These are phyloP conservation scores for Solanum arcanum DNA, from an alignment of 257 asterid genomes.

Conservation along the genomic window DNA sequence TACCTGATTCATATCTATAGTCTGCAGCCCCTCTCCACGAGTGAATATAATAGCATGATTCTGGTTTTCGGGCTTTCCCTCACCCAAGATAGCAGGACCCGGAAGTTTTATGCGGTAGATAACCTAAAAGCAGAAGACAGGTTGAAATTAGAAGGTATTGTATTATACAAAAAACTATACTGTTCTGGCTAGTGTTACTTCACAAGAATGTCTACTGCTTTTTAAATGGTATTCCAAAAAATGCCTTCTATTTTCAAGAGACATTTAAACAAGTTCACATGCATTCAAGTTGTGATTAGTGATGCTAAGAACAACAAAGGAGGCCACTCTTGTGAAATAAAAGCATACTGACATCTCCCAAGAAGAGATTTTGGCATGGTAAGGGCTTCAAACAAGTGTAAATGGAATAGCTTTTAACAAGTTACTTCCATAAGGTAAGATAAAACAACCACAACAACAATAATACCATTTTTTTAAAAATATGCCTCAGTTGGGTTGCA, in stretches of 20 bases:
- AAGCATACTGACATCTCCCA: not conserved
- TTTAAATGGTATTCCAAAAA: not conserved
- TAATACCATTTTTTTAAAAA: not conserved
- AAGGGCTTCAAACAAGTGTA: not conserved
- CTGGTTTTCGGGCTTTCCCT: constrained; percentile 98
- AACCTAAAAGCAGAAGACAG: constrained; percentile 29
- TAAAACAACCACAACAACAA: not conserved
- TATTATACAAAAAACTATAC: not conserved
- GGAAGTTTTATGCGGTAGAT: constrained; percentile 95
- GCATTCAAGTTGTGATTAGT: not conserved
- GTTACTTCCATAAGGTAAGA: not conserved
- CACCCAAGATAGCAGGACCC: constrained; percentile 91
- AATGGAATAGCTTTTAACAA: not conserved
- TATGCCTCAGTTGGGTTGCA: not conserved
- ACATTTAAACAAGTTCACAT: not conserved
- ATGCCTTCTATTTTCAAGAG: not conserved
- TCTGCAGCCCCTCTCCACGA: constrained; percentile 96
- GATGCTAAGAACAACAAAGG: not conserved
- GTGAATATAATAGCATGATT: constrained; percentile 97
- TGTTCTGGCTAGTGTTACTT: not conserved
- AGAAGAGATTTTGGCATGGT: not conserved
- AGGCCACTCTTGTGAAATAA: not conserved
- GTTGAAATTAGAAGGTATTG: not conserved
- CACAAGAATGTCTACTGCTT: not conserved
- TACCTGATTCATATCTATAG: constrained; percentile 99